phyloP scores from a whole-genome alignment of 768 basidiomycete species.

The Rhodosporidiobolus odoratus region DNA sequence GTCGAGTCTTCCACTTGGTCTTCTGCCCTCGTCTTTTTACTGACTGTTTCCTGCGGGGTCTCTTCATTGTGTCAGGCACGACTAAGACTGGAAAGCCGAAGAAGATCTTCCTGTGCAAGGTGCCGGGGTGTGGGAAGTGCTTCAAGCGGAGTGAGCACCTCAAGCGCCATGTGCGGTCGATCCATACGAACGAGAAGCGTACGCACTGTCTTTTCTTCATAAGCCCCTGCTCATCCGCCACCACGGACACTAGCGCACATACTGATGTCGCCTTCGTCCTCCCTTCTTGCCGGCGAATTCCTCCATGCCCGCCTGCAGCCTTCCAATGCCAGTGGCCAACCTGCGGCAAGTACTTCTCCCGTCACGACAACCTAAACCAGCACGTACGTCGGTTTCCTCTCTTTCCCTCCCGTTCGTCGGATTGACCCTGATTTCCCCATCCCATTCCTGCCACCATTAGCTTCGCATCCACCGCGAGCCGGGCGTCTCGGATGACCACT shows the following conservation, averaged over 20 bases:
- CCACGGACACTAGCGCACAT: background rate
- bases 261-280: background rate
- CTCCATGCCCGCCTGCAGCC: constrained; percentile 50
- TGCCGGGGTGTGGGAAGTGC: constrained; percentile 77
- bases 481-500: constrained; percentile 11
- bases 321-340: constrained; percentile 63
- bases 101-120: constrained; percentile 45
- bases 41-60: no score
- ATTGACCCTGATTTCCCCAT: background rate
- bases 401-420: background rate
- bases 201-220: constrained; percentile 44
- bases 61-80: no score
- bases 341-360: constrained; percentile 69
- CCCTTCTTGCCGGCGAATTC: background rate
- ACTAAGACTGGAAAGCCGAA: constrained; percentile 38
- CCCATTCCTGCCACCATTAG: background rate
- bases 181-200: constrained; percentile 92
- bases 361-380: constrained; percentile 74
- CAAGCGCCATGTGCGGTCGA: constrained; percentile 78
- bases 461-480: constrained; percentile 31
- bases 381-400: constrained; percentile 46
- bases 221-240: constrained; percentile 13
- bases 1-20: no score
- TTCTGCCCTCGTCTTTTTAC: no score
- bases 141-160: constrained; percentile 85